Evolutionary conservation across 208 protist species (phyloP), one percentile per base, ranked within the genome.

Genomic region (Tetramitus jugosus): DNA sequence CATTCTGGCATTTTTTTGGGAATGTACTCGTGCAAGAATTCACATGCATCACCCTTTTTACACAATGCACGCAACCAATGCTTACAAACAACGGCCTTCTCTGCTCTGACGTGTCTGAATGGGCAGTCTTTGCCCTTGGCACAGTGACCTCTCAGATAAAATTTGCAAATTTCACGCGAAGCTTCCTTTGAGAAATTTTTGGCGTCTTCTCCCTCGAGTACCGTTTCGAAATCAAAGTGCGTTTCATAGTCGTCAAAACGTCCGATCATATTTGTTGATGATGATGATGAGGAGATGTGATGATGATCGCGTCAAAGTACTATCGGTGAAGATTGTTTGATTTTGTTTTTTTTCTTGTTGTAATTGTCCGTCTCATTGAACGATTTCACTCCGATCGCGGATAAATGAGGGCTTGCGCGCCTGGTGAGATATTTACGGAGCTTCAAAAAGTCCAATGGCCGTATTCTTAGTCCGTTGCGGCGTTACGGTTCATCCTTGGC

Each of bases 21-120:
- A 71, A 96, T 89, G 81, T 96, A 98, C 79, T 95, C 91, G 84
- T 98, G 96, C 49, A 98, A 81, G 81, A 93, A 98, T 49, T 96
- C 88, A 80, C 96, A 98, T 78, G 94, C 87, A 45, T 95, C 91
- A 7, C 93, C 94, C 78, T 97, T 97, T 49, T 94, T 96, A 81
- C 96, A 98, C 20, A 96, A 84, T 31, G 94, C 94, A 76, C 94
- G 88, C 49, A 98, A 84, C 94, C 94, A 98, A 85, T 98, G 94
- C 82, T 97, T 96, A 84, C 96, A 98, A 60, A 98, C 96, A 14
- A 92, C 84, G 13, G 82, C 52, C 43, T 88, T 87, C 49, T 86
- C 77, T 49, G n/a, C 6, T 40, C 35, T 29, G 23, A 49, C 39
- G 31, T 85, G 81, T 43, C 31, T 52, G 64, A 80, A 76, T 26